Conservation (phyloP, 2,329 filamentous ascomycete genomes). For the Penicillium sp. region DNA sequence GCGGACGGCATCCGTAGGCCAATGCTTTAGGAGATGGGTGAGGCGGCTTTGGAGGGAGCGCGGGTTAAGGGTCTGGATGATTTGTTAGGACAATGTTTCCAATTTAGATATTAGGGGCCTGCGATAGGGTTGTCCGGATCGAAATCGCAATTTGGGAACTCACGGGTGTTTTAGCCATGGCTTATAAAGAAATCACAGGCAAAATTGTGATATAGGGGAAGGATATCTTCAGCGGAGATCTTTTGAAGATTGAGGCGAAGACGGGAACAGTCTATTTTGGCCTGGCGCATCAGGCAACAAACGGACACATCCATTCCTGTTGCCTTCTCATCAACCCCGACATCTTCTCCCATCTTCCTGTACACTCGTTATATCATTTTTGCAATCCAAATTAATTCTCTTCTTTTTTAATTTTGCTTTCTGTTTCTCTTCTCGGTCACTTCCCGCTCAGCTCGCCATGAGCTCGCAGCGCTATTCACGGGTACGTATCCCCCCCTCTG, state of each 20-base stretch:
- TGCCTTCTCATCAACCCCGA: slow-evolving; percentile 21
- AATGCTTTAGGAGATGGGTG: slow-evolving; percentile 44
- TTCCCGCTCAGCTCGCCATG: slow-evolving; percentile 45
- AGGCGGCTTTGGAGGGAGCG: slow-evolving; percentile 39
- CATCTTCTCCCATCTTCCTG: slow-evolving; percentile 22
- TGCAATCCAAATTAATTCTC: slow-evolving; percentile 11
- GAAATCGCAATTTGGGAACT: neutral
- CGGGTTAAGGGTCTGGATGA: slow-evolving; percentile 25
- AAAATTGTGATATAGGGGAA: neutral
- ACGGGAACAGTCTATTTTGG: slow-evolving; percentile 12
- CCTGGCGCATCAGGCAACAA: slow-evolving; percentile 19
- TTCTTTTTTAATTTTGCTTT: slow-evolving; percentile 18
- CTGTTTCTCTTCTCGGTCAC: slow-evolving; percentile 18
- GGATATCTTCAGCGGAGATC: slow-evolving; percentile 1
- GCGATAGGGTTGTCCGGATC: neutral
- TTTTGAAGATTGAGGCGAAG: neutral
- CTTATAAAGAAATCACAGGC: slow-evolving; percentile 1
- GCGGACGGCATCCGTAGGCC: slow-evolving; percentile 47
- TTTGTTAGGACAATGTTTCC: slow-evolving; percentile 6
- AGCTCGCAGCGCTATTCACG: slow-evolving; percentile 51
- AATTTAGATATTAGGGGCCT: neutral
- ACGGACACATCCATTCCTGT: slow-evolving; percentile 24
- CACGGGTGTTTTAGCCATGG: slow-evolving; percentile 29
- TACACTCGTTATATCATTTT: slow-evolving; percentile 19
- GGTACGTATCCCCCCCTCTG: slow-evolving; percentile 36